Percentiles rank a stretch among this genome's conserved stretches.
phyloP scores from a whole-genome alignment of 2,329 filamentous ascomycete species.

The Diaporthe nobilis region DNA sequence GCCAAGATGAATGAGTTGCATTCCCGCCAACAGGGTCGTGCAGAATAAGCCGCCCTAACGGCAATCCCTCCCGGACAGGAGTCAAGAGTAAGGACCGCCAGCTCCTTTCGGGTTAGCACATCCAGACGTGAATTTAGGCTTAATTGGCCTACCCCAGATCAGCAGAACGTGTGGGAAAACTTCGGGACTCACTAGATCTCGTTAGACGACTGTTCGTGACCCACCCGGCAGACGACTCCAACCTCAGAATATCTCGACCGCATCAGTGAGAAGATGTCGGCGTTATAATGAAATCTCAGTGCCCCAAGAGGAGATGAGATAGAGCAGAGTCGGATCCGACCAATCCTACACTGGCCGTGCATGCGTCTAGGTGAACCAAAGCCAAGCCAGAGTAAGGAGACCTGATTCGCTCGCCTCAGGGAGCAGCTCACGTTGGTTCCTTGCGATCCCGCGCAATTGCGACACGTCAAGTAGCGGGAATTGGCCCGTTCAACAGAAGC shows the following conservation, averaged over 20 bases:
- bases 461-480: background rate
- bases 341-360: background rate
- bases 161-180: conserved; percentile 22
- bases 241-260: no score
- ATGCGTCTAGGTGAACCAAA: background rate
- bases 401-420: background rate
- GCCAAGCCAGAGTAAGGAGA: background rate
- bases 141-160: conserved; percentile 12
- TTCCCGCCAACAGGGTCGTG: background rate
- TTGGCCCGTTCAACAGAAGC: background rate
- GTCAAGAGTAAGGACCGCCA: conserved; percentile 24
- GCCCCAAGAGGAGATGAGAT: background rate
- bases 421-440: background rate
- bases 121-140: conserved; percentile 36
- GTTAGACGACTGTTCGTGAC: background rate
- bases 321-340: no score
- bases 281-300: background rate
- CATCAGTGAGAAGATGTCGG: no score
- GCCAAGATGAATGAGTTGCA: conserved; percentile 7
- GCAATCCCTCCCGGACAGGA: conserved; percentile 34
- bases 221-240: background rate
- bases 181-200: conserved; percentile 5
- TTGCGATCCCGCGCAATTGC: background rate
- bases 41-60: conserved; percentile 28
- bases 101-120: conserved; percentile 11